Evolutionary conservation across 352 stramenopile species (phyloP).

Genomic region (Phytophthora pini): DNA sequence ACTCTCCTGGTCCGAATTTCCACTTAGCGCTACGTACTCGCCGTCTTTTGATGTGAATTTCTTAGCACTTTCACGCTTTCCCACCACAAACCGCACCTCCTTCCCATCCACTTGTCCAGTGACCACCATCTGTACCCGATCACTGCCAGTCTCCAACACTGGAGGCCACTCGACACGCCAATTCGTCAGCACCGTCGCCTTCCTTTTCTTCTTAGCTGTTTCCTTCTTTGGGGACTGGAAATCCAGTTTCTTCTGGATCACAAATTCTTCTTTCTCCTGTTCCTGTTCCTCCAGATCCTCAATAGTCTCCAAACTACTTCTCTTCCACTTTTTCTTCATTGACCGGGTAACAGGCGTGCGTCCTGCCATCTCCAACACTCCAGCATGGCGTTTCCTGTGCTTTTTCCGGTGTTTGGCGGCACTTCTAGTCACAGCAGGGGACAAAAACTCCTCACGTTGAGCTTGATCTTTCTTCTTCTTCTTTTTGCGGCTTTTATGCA

Average conservation of each 20-base stretch:
- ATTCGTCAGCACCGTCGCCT: constrained; percentile 23
- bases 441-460: not conserved
- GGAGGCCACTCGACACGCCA: constrained; percentile 47
- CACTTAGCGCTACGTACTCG: constrained; percentile 51
- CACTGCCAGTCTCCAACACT: not conserved
- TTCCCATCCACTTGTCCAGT: constrained; percentile 39
- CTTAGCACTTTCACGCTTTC: constrained; percentile 42
- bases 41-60: constrained; percentile 53
- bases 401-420: constrained; percentile 17
- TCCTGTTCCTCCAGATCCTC: constrained; percentile 6
- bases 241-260: constrained; percentile 50
- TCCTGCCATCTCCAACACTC: constrained; percentile 28
- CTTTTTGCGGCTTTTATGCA: constrained; percentile 21
- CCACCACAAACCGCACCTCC: constrained; percentile 40
- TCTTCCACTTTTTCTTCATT: constrained; percentile 33
- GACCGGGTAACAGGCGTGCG: constrained; percentile 32
- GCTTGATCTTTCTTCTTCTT: constrained; percentile 10
- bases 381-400: constrained; percentile 2
- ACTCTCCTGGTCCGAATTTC: constrained; percentile 47
- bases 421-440: constrained; percentile 21
- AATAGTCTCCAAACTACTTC: constrained; percentile 33
- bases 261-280: constrained; percentile 31
- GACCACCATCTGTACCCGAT: constrained; percentile 42
- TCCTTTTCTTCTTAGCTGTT: constrained; percentile 20
- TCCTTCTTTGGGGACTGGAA: constrained; percentile 29